A percentile compares a stretch with the other conserved stretches of the same genome.
phyloP scores from a whole-genome alignment of 768 basidiomycete species.

The Panellus pusillus region DNA sequence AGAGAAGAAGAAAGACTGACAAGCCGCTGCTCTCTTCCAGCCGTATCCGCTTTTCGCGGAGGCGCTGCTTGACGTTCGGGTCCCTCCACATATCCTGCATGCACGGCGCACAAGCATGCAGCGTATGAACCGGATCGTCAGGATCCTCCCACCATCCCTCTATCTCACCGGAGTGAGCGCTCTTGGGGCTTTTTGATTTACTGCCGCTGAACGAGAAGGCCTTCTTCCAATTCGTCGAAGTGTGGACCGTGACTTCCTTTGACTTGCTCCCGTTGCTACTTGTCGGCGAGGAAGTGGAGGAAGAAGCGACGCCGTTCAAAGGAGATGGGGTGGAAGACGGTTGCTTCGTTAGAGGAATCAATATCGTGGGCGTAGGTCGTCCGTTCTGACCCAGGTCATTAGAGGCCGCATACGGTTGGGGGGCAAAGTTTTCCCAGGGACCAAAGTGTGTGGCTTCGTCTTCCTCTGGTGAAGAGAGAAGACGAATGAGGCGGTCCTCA shows the following conservation, averaged over 20 bases:
- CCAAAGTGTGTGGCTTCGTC: conserved; percentile 66
- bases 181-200: conserved; percentile 67
- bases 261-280: conserved; percentile 37
- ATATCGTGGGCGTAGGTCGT: conserved; percentile 51
- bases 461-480: conserved; percentile 70
- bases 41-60: conserved; percentile 66
- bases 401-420: conserved; percentile 20
- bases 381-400: conserved; percentile 32
- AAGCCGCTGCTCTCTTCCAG: conserved; percentile 85
- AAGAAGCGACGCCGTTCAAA: conserved; percentile 24
- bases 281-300: conserved; percentile 26
- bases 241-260: conserved; percentile 57
- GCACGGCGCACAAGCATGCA: conserved; percentile 59
- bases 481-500: conserved; percentile 66
- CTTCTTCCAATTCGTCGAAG: conserved; percentile 69
- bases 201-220: conserved; percentile 54
- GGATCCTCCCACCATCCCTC: conserved; percentile 88
- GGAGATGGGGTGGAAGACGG: conserved; percentile 32
- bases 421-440: conserved; percentile 39
- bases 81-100: conserved; percentile 82
- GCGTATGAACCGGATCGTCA: conserved; percentile 72
- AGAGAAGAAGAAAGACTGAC: conserved; percentile 44
- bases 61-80: conserved; percentile 57
- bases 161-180: conserved; percentile 67
- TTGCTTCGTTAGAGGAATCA: conserved; percentile 40